Base-by-base conservation (phyloP, 352 stramenopile genomes). In the Phytophthora aleatoria region DNA sequence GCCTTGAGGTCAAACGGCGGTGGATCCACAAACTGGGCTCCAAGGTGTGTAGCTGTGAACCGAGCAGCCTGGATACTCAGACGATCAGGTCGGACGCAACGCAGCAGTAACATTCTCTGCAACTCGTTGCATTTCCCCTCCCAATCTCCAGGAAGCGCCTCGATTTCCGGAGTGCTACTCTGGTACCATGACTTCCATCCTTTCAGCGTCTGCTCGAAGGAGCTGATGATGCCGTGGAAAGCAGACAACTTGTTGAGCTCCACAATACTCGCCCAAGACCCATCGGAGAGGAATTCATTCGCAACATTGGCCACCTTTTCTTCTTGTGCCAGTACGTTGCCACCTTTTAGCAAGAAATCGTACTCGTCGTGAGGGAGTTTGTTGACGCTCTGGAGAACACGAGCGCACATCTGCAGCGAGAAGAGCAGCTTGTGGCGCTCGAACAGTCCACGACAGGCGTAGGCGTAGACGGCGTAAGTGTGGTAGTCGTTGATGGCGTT, bases 401-500 rank as follows among this genome's bases (percentile, higher is more conserved):
- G 89, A 12, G 97, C 85, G 51, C 90, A 98, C 73, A 98, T 96
- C 59, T 98, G 95, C 12, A 99, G 74, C 27, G 91, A 98, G 53
- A 99, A 98, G 0, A 99, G 74, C 4, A 99, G 74, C 64, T 99
- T 99, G 74, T 99, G 95, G 0, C 89, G 79, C 65, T 99, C 96
- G 65, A 99, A 98, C 1, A 99, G 81, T 11, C 94, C 96, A 12
- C 95, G 84, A 58, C 96, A 99, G 0, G 96, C 93, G 67, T 98
- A 98, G 33, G 88, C 85, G 50, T 99, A 99, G 20, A 99, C 92
- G 6, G 92, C 88, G 36, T 97, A 96, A 15, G 95, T 99, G 74
- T 99, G 96, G 55, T 96, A 97, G 38, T 96, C 90, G 68, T 99
- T 99, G 67, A 99, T 98, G 3, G 92, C 85, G 31, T 96, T 84